Evolutionary conservation across 352 stramenopile genomes (phyloP), one percentile per base, ranked within the genome.

Genomic region (Phytophthora europaea): DNA sequence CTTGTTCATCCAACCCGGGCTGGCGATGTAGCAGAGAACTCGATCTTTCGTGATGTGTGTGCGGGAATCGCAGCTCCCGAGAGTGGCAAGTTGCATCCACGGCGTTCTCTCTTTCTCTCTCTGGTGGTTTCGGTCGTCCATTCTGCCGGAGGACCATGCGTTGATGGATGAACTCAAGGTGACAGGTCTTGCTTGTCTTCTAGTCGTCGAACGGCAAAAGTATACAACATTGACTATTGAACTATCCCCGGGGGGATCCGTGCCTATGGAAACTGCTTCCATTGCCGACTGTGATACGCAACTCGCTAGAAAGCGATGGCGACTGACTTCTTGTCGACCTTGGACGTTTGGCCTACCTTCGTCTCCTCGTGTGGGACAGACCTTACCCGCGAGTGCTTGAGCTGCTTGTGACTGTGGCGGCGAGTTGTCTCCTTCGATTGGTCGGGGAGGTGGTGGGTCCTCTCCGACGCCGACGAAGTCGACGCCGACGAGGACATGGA

Each of bases 191-290:
- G n/a, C 4, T 18, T 43, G 6, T 20, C n/a, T 51, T 26, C 9
- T 0, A 15, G 43, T 51, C 16, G 20, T 51, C 6, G 43, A 20
- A 51, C 43, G 16, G 43, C 43, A 51, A 73, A 73, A 59, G 59
- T 59, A 52, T 51, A 67, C 59, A 69, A 73, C 59, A 70, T 67
- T 43, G 64, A 68, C 43, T 64, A 73, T 73, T 73, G 36, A 59
- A 64, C 61, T 70, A 50, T 65, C 23, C 60, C 43, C 15, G 9
- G n/a, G 9, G 38, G 50, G 59, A 68, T 68, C 33, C 40, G 61
- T 62, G 47, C 13, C 31, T 67, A 67, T 65, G 65, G 38, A 67
- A 23, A 22, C 28, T 57, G 7, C 3, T 38, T 62, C 58, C 65
- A 67, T 67, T 67, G 34, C 61, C 36, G 16, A 66, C 56, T 54